Evolutionary conservation across 2,329 filamentous ascomycete species (phyloP).

Genomic region (Pseudocercospora pini-densiflorae): DNA sequence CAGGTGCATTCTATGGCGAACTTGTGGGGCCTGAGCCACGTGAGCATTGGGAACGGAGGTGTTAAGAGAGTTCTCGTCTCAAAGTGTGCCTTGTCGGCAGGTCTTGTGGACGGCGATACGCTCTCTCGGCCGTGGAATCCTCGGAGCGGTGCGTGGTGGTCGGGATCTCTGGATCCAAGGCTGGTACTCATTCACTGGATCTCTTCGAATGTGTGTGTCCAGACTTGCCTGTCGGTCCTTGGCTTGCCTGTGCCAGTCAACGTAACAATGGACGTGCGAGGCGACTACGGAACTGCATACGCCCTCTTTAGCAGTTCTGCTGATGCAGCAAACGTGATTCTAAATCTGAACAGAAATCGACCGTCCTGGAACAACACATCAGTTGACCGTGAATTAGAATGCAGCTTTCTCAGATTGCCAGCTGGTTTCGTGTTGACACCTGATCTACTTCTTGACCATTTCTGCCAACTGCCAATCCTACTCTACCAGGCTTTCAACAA

Average conservation of each 20-base stretch:
- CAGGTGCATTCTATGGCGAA: slow-evolving; percentile 23
- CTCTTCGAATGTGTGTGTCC: slow-evolving; percentile 14
- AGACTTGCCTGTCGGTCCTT: slow-evolving; percentile 20
- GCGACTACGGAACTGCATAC: slow-evolving; percentile 17
- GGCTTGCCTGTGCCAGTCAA: slow-evolving; percentile 12
- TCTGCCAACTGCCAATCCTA: slow-evolving; percentile 12
- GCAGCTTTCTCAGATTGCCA: slow-evolving; percentile 12
- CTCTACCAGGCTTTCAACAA: slow-evolving; percentile 14
- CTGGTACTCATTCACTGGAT: slow-evolving; percentile 18
- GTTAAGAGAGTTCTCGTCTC: slow-evolving; percentile 15
- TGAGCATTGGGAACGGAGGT: slow-evolving; percentile 12
- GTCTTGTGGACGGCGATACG: slow-evolving; percentile 1
- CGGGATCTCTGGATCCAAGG: slow-evolving; percentile 17
- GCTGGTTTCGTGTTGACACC: slow-evolving; percentile 13
- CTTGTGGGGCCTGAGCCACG: slow-evolving; percentile 18
- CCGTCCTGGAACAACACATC: slow-evolving; percentile 17
- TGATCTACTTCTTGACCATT: slow-evolving; percentile 13
- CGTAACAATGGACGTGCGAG: slow-evolving; percentile 15
- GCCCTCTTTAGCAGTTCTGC: slow-evolving; percentile 13
- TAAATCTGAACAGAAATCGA: slow-evolving; percentile 9
- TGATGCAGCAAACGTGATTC: slow-evolving; percentile 8
- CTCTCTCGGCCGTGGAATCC: slow-evolving; percentile 16
- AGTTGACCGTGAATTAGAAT: slow-evolving; percentile 14
- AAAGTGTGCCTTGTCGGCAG: slow-evolving; percentile 15
- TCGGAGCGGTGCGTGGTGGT: slow-evolving; percentile 8